Evolutionary conservation across 2,329 filamentous ascomycete species (phyloP).

Genomic region (Fusarium albidum): DNA sequence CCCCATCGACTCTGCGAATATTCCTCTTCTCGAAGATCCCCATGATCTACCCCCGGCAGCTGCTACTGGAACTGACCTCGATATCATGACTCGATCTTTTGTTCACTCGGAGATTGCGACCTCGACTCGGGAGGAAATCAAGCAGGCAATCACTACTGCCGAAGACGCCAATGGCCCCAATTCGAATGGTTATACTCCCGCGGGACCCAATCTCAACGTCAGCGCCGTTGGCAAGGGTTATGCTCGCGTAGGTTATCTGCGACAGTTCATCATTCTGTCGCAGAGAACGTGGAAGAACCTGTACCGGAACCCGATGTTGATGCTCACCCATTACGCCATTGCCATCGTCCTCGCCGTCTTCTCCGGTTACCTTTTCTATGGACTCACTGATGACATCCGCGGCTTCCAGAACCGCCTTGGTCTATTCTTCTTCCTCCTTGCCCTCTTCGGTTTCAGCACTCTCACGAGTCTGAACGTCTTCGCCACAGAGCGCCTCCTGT

Average conservation of each 20-base stretch:
- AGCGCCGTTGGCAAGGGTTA: slow-evolving; percentile 80
- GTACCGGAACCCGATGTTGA: slow-evolving; percentile 96
- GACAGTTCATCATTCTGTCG: slow-evolving; percentile 90
- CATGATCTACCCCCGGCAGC: slow-evolving; percentile 69
- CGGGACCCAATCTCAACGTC: slow-evolving; percentile 58
- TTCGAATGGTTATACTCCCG: slow-evolving; percentile 58
- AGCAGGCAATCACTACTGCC: slow-evolving; percentile 70
- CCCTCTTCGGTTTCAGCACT: slow-evolving; percentile 96
- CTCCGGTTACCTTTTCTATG: slow-evolving; percentile 95
- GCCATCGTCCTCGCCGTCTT: slow-evolving; percentile 94
- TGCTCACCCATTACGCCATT: slow-evolving; percentile 98
- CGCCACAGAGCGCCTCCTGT: slow-evolving; percentile 86
- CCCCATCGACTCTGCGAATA: slow-evolving; percentile 53
- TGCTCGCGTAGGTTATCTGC: slow-evolving; percentile 77
- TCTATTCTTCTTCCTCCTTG: slow-evolving; percentile 96
- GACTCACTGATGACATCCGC: slow-evolving; percentile 92
- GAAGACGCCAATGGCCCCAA: slow-evolving; percentile 71
- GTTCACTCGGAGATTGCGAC: slow-evolving; percentile 78
- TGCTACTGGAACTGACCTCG: slow-evolving; percentile 76
- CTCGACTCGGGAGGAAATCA: slow-evolving; percentile 80
- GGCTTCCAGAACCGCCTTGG: slow-evolving; percentile 98
- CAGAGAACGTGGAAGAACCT: slow-evolving; percentile 95
- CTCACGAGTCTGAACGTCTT: slow-evolving; percentile 94
- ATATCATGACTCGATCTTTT: slow-evolving; percentile 81
- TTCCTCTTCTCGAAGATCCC: slow-evolving; percentile 73